Conservation (phyloP, 1,139 yeast species). For the Pichia sp. region DNA sequence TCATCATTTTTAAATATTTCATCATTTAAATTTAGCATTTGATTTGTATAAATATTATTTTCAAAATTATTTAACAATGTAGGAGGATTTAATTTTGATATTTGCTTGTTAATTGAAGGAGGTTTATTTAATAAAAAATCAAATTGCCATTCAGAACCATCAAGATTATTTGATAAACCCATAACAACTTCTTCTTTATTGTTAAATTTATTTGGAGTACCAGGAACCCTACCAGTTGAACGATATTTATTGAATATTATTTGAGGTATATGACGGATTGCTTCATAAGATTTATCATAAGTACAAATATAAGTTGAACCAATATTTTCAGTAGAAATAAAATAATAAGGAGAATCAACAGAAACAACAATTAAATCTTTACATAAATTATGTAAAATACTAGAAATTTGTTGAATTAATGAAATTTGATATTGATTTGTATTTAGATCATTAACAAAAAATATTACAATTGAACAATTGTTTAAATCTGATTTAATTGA, state of each 20-base stretch:
- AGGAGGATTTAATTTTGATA: not conserved
- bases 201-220: conserved; percentile 27
- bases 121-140: conserved; percentile 12
- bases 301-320: conserved; percentile 58
- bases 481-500: conserved; percentile 52
- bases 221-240: conserved; percentile 56
- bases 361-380: conserved; percentile 59
- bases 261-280: conserved; percentile 43
- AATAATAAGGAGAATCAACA: conserved; percentile 60
- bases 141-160: conserved; percentile 5
- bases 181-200: conserved; percentile 11
- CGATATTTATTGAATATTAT: conserved; percentile 50
- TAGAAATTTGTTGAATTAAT: conserved; percentile 48
- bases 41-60: not conserved
- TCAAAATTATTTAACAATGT: not conserved
- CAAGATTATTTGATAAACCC: conserved; percentile 1
- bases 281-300: conserved; percentile 53
- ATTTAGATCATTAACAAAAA: conserved; percentile 55
- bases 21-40: no score
- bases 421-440: conserved; percentile 64
- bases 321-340: conserved; percentile 48
- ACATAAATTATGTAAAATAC: conserved; percentile 25
- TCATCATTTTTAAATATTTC: no score
- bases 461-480: conserved; percentile 48
- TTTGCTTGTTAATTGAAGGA: not conserved